Evolutionary conservation across 805 yeast species (phyloP).

Genomic region (Candida cerambycidarum): DNA sequence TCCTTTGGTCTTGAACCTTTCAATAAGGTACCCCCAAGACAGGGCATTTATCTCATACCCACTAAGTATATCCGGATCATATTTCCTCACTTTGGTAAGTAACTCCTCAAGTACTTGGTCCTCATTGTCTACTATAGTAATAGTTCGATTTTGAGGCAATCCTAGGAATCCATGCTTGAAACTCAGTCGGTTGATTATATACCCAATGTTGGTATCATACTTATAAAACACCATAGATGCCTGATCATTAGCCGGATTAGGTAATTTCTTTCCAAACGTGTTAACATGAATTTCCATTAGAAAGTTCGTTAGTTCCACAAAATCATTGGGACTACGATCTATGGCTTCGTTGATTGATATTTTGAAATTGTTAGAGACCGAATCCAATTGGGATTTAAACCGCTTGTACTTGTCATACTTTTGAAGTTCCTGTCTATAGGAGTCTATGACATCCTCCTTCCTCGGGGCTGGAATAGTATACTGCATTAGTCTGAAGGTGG

Average conservation of each 20-base stretch:
- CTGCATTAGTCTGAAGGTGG: slow-evolving; percentile 18
- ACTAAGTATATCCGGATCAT: slow-evolving; percentile 85
- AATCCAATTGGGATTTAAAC: slow-evolving; percentile 51
- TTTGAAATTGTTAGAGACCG: slow-evolving; percentile 39
- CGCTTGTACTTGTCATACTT: slow-evolving; percentile 19
- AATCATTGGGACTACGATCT: slow-evolving; percentile 37
- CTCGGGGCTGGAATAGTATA: slow-evolving; percentile 52
- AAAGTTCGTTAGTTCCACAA: slow-evolving; percentile 54
- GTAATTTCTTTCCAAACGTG: slow-evolving; percentile 47
- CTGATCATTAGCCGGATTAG: slow-evolving; percentile 67
- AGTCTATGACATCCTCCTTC: slow-evolving; percentile 31
- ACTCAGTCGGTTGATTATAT: slow-evolving; percentile 14
- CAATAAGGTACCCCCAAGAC: slow-evolving; percentile 90
- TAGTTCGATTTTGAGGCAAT: slow-evolving; percentile 6
- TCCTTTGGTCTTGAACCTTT: slow-evolving; percentile 50
- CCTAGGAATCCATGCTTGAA: slow-evolving; percentile 1
- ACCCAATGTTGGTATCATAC: slow-evolving; percentile 40
- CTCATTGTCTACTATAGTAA: neutral
- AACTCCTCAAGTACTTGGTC: slow-evolving; percentile 40
- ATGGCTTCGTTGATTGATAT: slow-evolving; percentile 34
- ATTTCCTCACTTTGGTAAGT: slow-evolving; percentile 56
- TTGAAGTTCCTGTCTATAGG: slow-evolving; percentile 25
- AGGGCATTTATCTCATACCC: slow-evolving; percentile 80
- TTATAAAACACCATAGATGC: slow-evolving; percentile 64
- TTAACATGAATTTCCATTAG: slow-evolving; percentile 68